These are phyloP conservation scores for Lipomyces chichibuensis DNA, from an alignment of 805 yeast genomes.

Conservation along the genomic window DNA sequence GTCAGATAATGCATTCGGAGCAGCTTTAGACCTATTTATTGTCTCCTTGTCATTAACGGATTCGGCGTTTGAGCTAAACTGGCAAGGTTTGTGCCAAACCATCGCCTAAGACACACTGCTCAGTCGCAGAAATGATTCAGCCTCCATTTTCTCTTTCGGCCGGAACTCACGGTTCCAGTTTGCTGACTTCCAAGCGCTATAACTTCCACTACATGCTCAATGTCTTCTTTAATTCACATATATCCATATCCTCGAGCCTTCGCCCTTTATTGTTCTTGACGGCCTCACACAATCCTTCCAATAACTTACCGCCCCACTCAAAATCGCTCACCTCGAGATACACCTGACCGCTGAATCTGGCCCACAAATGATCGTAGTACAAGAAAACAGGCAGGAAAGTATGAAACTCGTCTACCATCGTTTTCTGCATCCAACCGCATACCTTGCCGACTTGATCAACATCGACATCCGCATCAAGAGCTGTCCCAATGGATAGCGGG, in stretches of 20 bases:
- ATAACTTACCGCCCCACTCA: constrained; percentile 50
- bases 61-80: too few species aligned
- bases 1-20: too few species aligned
- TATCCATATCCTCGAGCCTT: neutral
- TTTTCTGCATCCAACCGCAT: constrained; percentile 31
- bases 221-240: too few species aligned
- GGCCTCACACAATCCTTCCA: constrained; percentile 39
- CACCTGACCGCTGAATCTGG: constrained; percentile 63
- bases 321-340: constrained; percentile 63
- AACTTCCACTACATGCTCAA: too few species aligned
- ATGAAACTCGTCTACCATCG: constrained; percentile 43
- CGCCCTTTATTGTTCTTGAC: neutral
- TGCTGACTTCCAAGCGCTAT: too few species aligned
- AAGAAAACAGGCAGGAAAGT: constrained; percentile 54
- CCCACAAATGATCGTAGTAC: constrained; percentile 50
- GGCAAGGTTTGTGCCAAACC: too few species aligned
- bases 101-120: too few species aligned
- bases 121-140: too few species aligned
- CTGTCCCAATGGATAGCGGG: constrained; percentile 42
- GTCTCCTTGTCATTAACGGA: too few species aligned
- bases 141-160: too few species aligned
- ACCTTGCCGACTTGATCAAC: constrained; percentile 35
- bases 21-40: too few species aligned
- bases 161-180: too few species aligned
- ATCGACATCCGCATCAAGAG: constrained; percentile 15